Base-by-base conservation (phyloP, 441 rosid genomes). In the Biscutella auriculata region DNA sequence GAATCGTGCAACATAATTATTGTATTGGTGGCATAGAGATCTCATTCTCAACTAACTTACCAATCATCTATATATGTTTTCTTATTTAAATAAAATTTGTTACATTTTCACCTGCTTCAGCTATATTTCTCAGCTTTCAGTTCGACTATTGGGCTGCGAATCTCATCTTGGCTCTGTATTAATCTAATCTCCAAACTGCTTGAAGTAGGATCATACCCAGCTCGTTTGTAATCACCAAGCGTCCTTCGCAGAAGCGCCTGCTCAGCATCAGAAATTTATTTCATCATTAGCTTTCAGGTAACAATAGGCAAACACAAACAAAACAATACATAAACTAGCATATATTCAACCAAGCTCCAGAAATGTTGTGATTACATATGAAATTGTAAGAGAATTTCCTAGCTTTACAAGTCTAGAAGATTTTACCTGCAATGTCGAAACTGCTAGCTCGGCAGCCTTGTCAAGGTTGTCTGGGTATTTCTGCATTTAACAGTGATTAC, bases 361-460 rank as follows among this genome's bases (percentile, higher is more conserved):
- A 10, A 39, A 29, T 7, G 37, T 16, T 33, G 43, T 37, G 37
- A 39, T 40, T 28, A 16, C 1, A 9, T 8, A 15, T 10, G 1
- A 27, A 6, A 21, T 30, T 6, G 3, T 23, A 19, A 29, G 11
- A 29, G 35, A 43, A 43, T 4, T 16, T 48, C 2, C 28, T 45
- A 37, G 34, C 19, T 29, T 23, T 4, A 12, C n/a, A 10, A 42
- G 41, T 35, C 53, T 9, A 39, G 10, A 43, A 52, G 49, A 47
- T n/a, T n/a, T 44, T 53, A 85, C 99, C 96, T 94, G 99, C 82
- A 94, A 84, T 66, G 88, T 87, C 59, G 97, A 90, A 44, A 94
- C 97, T 28, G 99, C 96, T 61, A 90, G 95, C 79, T 90, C 99
- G n/a, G 96, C 96, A 45, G 95, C 96, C 65, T 60, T 80, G 64